Evolutionary conservation across 2,329 filamentous ascomycete species (phyloP).

Genomic region (Aplosporella prunicola): DNA sequence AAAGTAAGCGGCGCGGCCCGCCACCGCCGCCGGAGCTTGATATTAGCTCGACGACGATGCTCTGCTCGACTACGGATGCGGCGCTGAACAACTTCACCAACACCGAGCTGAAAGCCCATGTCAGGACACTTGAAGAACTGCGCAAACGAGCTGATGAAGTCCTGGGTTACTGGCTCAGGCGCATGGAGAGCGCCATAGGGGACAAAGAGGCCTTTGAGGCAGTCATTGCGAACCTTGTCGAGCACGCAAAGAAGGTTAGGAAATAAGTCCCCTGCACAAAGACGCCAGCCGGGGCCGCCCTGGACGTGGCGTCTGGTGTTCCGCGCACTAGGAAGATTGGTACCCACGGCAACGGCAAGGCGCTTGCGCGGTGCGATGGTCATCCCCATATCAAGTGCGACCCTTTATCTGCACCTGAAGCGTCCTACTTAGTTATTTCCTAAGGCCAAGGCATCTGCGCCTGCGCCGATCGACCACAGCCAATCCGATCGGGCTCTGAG

Average conservation of each 20-base stretch:
- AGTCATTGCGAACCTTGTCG: constrained; percentile 93
- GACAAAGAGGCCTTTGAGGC: constrained; percentile 93
- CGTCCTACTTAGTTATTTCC: no score
- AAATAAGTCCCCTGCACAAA: constrained; percentile 41
- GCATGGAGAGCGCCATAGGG: constrained; percentile 74
- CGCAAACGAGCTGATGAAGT: constrained; percentile 65
- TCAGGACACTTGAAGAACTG: constrained; percentile 58
- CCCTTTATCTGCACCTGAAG: no score
- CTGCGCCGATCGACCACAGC: no score
- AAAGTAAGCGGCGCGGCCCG: constrained; percentile 45
- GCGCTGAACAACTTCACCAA: constrained; percentile 72
- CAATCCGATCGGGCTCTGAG: no score
- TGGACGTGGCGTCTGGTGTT: no score
- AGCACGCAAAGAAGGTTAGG: constrained; percentile 75
- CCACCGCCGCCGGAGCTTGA: constrained; percentile 68
- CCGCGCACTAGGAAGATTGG: no score
- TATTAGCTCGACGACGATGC: constrained; percentile 63
- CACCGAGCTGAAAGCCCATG: constrained; percentile 62
- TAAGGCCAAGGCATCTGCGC: no score
- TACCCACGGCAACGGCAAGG: no score
- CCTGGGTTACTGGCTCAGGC: constrained; percentile 79
- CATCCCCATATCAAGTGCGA: no score
- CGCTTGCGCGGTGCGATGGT: no score
- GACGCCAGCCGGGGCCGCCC: no score
- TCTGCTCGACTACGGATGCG: constrained; percentile 77